Evolutionary conservation across 108 stramenopile species (phyloP).

Genomic region (Nitzschia sp.): DNA sequence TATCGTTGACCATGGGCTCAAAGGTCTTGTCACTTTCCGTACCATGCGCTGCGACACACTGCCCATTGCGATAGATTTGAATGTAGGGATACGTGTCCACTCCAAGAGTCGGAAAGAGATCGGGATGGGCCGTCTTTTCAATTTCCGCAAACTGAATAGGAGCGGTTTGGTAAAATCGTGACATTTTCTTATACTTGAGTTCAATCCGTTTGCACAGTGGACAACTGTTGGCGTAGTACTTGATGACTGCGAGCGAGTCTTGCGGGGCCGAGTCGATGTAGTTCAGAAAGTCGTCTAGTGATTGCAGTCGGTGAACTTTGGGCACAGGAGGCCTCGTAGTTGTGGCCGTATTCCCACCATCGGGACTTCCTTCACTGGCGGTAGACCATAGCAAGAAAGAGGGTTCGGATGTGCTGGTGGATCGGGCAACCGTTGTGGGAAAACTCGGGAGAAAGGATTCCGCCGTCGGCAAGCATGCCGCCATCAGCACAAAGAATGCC

Average conservation of each 20-base stretch:
- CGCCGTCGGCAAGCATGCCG: no score
- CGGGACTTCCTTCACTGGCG: neutral
- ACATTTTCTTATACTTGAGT: conserved; percentile 19
- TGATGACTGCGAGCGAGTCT: conserved; percentile 6
- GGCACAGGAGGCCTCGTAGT: neutral
- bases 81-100: conserved; percentile 4
- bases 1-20: conserved; percentile 7
- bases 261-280: conserved; percentile 7
- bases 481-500: no score
- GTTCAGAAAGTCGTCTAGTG: conserved; percentile 3
- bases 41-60: conserved; percentile 9
- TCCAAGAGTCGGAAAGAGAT: neutral
- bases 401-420: no score
- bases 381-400: neutral
- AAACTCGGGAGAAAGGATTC: no score
- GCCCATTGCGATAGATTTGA: conserved; percentile 13
- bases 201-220: conserved; percentile 8
- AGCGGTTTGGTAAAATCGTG: neutral
- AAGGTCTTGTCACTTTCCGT: conserved; percentile 6
- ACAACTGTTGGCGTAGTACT: conserved; percentile 15
- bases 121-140: conserved; percentile 18
- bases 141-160: conserved; percentile 15
- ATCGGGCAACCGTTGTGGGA: no score
- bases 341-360: neutral
- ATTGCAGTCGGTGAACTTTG: neutral